Base-by-base conservation (phyloP, 805 yeast genomes). In the Metschnikowia sp. region DNA sequence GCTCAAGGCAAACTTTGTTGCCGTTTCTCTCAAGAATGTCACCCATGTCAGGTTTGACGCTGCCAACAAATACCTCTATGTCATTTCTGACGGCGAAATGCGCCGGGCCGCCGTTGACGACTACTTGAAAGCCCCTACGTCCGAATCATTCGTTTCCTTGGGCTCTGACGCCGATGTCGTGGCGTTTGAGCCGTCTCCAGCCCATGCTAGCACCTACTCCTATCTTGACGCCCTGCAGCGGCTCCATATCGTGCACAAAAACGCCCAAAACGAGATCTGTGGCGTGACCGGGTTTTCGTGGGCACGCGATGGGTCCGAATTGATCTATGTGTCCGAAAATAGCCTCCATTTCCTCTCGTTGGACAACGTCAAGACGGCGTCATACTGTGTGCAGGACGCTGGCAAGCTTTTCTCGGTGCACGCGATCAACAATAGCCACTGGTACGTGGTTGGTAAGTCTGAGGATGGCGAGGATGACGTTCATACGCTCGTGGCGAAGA, bases 51-150 rank as follows among this genome's bases (percentile, higher is more conserved):
- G 55, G 18, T 55, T 57, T 40, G 54, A 58, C 12, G 54, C 53
- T 32, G 38, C 55, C 12, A 53, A 50, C 28, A 57, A 57, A 2
- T 41, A 50, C 10, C 43, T 78, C 8, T 54, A 68, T 13, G 51
- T 70, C 1, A 48, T 68, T 10, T 47, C 58, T 1, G 57, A 54
- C 3, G 60, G 62, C 2, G 19, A 37, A 18, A 11, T 72, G 10
- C 48, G 52, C 56, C 40, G 40, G 34, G 49, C 61, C 42, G 22
- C 51, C n/a, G 38, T 46, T 5, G 45, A 54, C 10, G 36, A 48
- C 0, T 30, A 60, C 10, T n/a, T 48, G 11, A 36, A 29, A 0
- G 40, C 38, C 3, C 26, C 26, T 4, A 34, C 38, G 6, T 35
- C 41, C 2, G 10, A 42, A 2, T 29, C 40, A 2, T 45, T 45